These are phyloP conservation scores for Corinectria fuckeliana DNA, from an alignment of 2,329 filamentous ascomycete genomes.

Conservation along the genomic window DNA sequence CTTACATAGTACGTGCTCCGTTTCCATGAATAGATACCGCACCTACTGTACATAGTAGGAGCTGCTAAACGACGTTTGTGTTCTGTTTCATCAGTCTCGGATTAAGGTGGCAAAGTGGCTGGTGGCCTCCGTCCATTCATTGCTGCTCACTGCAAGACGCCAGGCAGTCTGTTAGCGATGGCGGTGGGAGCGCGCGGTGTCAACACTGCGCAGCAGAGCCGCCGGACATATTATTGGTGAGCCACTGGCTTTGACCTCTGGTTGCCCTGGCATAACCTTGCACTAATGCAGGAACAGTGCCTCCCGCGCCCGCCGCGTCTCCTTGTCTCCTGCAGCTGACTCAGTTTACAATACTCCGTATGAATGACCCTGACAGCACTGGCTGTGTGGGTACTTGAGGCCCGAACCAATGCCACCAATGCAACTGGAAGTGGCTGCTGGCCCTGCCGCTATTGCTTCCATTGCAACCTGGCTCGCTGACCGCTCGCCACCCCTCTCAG, in stretches of 20 bases:
- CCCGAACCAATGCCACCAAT: background rate
- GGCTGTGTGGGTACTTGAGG: constrained; percentile 6
- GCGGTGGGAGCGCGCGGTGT: constrained; percentile 1
- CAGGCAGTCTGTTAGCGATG: background rate
- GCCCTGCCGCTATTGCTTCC: background rate
- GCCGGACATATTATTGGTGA: constrained; percentile 3
- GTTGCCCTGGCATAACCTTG: constrained; percentile 26
- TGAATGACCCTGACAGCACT: background rate
- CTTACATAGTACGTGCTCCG: background rate
- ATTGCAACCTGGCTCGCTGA: background rate
- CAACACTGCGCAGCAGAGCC: background rate
- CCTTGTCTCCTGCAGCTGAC: constrained; percentile 2
- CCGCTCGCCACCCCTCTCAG: constrained; percentile 13
- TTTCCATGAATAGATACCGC: constrained; percentile 13
- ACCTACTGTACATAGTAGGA: no score
- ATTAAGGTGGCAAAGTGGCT: no score
- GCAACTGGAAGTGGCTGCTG: no score
- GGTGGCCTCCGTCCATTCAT: background rate
- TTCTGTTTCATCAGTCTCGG: background rate
- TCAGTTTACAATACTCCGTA: no score
- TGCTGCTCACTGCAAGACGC: background rate
- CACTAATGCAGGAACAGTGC: constrained; percentile 40
- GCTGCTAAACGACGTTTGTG: background rate
- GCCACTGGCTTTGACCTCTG: constrained; percentile 21
- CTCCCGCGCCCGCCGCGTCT: constrained; percentile 22